Conservation (phyloP, 1,139 yeast species). For the Protomyces pachydermus region DNA sequence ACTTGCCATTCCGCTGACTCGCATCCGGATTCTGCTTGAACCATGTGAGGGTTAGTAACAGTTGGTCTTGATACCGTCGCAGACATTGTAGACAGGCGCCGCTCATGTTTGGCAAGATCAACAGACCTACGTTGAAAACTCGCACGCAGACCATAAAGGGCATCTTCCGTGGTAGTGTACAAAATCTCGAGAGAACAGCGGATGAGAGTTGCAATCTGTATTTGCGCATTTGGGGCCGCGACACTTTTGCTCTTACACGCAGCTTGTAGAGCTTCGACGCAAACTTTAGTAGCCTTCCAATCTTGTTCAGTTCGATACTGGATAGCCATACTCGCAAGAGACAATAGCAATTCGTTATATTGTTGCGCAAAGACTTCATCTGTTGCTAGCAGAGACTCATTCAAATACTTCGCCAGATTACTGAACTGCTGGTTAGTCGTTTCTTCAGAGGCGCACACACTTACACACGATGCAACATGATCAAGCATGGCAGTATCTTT, state of each 20-base stretch:
- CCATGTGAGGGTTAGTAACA: background rate
- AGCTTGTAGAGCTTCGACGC: background rate
- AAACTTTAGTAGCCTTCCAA: background rate
- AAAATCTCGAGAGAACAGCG: background rate
- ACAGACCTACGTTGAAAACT: background rate
- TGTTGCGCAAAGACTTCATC: constrained; percentile 1
- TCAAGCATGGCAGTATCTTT: constrained; percentile 57
- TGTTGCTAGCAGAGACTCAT: constrained; percentile 7
- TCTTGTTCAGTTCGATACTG: background rate
- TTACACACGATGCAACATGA: constrained; percentile 41
- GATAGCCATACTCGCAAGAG: background rate
- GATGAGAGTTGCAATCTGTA: background rate
- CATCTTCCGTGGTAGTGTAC: background rate
- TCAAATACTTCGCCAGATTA: background rate
- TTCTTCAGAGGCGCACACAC: background rate
- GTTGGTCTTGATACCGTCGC: constrained; percentile 21
- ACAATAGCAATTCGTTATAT: background rate
- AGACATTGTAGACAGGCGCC: constrained; percentile 10
- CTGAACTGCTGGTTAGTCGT: constrained; percentile 5
- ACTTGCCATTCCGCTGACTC: constrained; percentile 27
- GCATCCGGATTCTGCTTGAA: background rate
- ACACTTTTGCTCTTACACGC: background rate
- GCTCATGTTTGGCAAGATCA: background rate
- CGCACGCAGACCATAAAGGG: background rate
- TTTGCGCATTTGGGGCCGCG: background rate